These are phyloP conservation scores for Fragosphaeria purpurea DNA, from an alignment of 2,329 filamentous ascomycete species.

Conservation along the genomic window DNA sequence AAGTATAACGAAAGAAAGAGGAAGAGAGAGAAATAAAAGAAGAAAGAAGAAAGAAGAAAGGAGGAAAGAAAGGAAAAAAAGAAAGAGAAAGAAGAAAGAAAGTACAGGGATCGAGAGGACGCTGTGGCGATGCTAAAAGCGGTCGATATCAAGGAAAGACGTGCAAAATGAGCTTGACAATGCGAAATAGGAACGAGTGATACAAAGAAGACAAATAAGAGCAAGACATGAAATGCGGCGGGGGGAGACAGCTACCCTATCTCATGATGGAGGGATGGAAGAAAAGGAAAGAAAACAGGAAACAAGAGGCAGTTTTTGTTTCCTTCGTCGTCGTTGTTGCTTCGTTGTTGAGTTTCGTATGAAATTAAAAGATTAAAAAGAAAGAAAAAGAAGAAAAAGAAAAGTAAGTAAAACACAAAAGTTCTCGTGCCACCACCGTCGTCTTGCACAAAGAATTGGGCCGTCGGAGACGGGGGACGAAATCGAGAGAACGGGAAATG, in stretches of 20 bases:
- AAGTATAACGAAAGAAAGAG: no score
- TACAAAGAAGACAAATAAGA: not conserved
- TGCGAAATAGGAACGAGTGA: not conserved
- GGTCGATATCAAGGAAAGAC: no score
- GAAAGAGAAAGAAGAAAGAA: not conserved
- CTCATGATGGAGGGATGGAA: constrained; percentile 4
- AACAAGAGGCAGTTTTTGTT: not conserved
- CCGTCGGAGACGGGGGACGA: no score
- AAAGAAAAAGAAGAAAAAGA: not conserved
- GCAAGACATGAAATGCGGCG: not conserved
- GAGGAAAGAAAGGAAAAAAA: not conserved
- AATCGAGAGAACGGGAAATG: not conserved
- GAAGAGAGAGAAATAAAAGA: not conserved
- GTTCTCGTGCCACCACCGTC: not conserved
- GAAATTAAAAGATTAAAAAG: not conserved
- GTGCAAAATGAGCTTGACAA: no score
- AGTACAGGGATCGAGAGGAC: no score
- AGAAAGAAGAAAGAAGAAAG: not conserved
- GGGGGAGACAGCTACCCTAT: not conserved
- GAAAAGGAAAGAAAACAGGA: no score
- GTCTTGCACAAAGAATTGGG: not conserved
- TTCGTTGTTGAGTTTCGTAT: no score
- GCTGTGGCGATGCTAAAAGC: no score
- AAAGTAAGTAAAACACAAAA: not conserved
- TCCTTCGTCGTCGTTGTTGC: not conserved